Base-by-base conservation (phyloP, 805 yeast genomes). In the Ogataea zsoltii region DNA sequence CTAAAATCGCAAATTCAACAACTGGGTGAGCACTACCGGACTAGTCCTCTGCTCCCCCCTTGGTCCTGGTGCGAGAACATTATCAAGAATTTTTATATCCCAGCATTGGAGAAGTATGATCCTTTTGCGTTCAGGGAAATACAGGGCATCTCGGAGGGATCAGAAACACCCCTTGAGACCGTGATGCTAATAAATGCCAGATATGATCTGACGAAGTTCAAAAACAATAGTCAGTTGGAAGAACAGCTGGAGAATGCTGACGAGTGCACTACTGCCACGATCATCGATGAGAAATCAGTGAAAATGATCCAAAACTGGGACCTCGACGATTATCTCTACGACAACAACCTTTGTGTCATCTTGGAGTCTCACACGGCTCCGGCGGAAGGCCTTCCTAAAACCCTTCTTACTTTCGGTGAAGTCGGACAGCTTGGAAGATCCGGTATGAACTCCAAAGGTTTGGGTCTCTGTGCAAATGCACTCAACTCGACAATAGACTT, bases 371-470 rank as follows among this genome's bases (percentile, higher is more conserved):
- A 40, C 28, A 41, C 49, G 4, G 26, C 49, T 19, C 41, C 46
- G 9, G 41, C 33, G 10, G 45, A 45, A 35, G 25, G 29, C 10
- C 28, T 45, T 10, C 49, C 49, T n/a, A 41, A 35, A n/a, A 31
- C 38, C 13, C 25, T 46, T 16, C 26, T 46, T 16, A 46, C 46
- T 4, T 37, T 46, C 25, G 49, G 49, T n/a, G 49, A 46, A 34
- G 49, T 46, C 12, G 49, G 49, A 6, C 49, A 46, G 31, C 38
- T 46, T n/a, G 49, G 49, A 6, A 35, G 49, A 36, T 46, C 49
- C 6, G 49, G 49, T 12, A 46, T 46, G 49, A 46, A 46, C 31
- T 46, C 49, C 13, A 37, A 42, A 32, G 49, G 49, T 16, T 25
- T 46, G 11, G 49, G 49, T 26, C 17, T 46, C 7, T 46, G 49